These are phyloP conservation scores for Verruconis gallopava DNA, from an alignment of 2,329 filamentous ascomycete species.

Conservation along the genomic window DNA sequence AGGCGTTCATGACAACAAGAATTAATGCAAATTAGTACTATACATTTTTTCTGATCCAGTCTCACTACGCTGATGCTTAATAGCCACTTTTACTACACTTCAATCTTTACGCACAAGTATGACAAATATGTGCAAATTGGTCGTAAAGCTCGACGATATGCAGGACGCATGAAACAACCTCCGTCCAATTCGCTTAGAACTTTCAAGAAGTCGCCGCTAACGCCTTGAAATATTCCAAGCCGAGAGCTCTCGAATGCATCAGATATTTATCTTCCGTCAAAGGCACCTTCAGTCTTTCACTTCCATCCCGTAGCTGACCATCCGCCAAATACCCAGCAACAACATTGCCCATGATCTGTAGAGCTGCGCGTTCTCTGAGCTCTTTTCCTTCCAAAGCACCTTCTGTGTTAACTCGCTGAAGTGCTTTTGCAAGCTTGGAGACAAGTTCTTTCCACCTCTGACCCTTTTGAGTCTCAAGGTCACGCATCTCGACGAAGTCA, in stretches of 20 bases:
- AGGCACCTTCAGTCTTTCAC: conserved; percentile 45
- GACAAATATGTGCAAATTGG: no score
- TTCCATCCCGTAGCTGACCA: conserved; percentile 24
- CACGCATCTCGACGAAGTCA: conserved; percentile 42
- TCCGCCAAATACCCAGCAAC: conserved; percentile 42
- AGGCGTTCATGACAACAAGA: no score
- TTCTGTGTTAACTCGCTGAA: conserved; percentile 22
- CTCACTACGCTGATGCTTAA: no score
- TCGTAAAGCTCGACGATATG: no score
- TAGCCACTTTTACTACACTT: no score
- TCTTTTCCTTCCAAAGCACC: conserved; percentile 24
- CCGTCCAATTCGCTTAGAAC: no score
- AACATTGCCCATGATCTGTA: conserved; percentile 68
- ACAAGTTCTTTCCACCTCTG: conserved; percentile 13
- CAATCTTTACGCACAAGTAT: no score
- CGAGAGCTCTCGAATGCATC: conserved; percentile 56
- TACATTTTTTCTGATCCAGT: no score
- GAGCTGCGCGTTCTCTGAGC: conserved; percentile 50
- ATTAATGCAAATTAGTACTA: no score
- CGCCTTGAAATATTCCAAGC: conserved; percentile 53
- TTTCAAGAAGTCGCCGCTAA: conserved; percentile 46
- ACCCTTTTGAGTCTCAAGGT: conserved; percentile 20
- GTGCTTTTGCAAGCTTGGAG: conserved; percentile 13
- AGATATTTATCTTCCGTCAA: conserved; percentile 62
- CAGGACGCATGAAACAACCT: no score